Evolutionary conservation across 805 yeast species (phyloP).

Genomic region (Nakazawaea ernobii): DNA sequence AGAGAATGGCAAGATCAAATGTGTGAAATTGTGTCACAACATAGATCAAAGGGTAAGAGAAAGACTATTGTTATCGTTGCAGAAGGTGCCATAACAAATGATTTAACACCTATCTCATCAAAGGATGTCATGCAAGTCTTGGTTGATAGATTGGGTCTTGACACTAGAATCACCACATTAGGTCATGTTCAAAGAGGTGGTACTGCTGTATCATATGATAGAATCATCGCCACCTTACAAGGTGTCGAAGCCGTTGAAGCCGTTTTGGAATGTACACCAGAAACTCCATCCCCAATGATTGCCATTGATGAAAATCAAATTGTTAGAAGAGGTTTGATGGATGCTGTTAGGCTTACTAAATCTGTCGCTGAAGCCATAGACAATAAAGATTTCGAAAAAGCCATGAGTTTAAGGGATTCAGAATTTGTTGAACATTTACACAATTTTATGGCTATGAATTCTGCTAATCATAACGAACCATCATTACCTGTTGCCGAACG

Average conservation of each 20-base stretch:
- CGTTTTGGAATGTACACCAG: constrained; percentile 60
- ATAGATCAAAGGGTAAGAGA: constrained; percentile 67
- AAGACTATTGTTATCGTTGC: constrained; percentile 78
- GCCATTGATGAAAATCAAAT: constrained; percentile 68
- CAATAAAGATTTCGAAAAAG: constrained; percentile 59
- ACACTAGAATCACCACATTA: constrained; percentile 70
- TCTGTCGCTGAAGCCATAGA: constrained; percentile 68
- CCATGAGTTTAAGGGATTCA: constrained; percentile 66
- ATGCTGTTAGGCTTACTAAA: constrained; percentile 67
- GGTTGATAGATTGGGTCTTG: constrained; percentile 61
- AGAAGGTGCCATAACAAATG: constrained; percentile 75
- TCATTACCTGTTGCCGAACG: constrained; percentile 46
- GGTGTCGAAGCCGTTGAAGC: constrained; percentile 82
- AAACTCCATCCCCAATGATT: constrained; percentile 75
- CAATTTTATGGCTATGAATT: constrained; percentile 59
- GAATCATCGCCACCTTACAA: constrained; percentile 69
- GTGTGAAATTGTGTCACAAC: constrained; percentile 56
- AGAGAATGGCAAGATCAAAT: constrained; percentile 63
- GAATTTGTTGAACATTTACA: constrained; percentile 60
- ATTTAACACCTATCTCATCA: constrained; percentile 60
- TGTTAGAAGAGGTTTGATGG: constrained; percentile 60
- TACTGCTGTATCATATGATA: constrained; percentile 69
- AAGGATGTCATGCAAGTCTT: constrained; percentile 61
- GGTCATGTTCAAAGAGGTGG: constrained; percentile 88
- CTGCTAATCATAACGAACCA: constrained; percentile 66